These are phyloP conservation scores for Nakazawaea populi DNA, from an alignment of 805 yeast genomes.

Conservation along the genomic window DNA sequence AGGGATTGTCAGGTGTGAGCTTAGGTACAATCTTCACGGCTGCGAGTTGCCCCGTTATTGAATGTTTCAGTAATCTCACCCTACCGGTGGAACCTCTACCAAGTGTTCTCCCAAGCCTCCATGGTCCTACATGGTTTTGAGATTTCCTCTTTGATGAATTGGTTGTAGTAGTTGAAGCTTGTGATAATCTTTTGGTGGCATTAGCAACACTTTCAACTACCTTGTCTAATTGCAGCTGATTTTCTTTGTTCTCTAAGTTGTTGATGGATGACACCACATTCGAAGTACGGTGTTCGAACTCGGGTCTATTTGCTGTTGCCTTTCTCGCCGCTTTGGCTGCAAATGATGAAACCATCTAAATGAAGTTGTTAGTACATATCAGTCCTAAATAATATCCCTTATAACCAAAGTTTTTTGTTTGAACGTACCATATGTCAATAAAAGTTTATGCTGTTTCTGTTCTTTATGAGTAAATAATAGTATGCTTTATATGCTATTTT, in stretches of 20 bases:
- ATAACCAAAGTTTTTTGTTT: too few species aligned
- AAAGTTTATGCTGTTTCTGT: too few species aligned
- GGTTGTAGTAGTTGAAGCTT: constrained; percentile 15
- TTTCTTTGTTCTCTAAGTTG: constrained; percentile 3
- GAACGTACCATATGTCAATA: too few species aligned
- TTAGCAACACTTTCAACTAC: constrained; percentile 30
- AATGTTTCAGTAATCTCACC: constrained; percentile 86
- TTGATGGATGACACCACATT: constrained; percentile 2
- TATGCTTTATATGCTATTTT: too few species aligned
- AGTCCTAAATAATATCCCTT: too few species aligned
- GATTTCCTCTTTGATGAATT: constrained; percentile 27
- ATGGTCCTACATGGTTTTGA: constrained; percentile 73
- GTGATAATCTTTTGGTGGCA: constrained; percentile 27
- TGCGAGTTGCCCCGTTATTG: constrained; percentile 79
- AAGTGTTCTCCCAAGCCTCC: constrained; percentile 91
- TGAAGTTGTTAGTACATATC: neutral
- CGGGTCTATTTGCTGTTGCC: constrained; percentile 1
- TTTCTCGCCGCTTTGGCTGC: constrained; percentile 8
- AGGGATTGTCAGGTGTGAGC: constrained; percentile 48
- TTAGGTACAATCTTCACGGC: constrained; percentile 97
- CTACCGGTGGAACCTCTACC: constrained; percentile 98
- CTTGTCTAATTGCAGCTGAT: constrained; percentile 48
- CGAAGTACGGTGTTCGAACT: neutral
- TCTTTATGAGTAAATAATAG: too few species aligned
- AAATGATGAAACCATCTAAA: constrained; percentile 7